Evolutionary conservation across 2,329 filamentous ascomycete genomes (phyloP), one percentile per base, ranked within the genome.

Genomic region (Sporothrix mexicana): DNA sequence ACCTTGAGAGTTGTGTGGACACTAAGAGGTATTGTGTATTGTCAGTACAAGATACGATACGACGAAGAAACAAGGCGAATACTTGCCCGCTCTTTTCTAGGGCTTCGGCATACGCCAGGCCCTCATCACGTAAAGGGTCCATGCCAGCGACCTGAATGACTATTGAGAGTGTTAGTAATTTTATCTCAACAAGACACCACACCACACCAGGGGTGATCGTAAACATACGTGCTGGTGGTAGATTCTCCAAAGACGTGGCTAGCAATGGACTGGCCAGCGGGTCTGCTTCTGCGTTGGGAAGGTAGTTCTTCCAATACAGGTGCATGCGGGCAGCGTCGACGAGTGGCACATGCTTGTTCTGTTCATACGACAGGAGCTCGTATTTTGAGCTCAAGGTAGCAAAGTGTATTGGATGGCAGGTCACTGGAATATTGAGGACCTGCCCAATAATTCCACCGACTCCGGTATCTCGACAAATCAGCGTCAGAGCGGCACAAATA

Each of bases 301-400:
- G 53, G 59, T 77, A 77, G 36, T 74, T 66, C 10, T 75, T 68
- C 76, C 76, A 77, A 57, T 75, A 77, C 53, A 68, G 72, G 17
- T 69, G 43, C 76, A 77, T 76, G 17, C 72, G 72, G 2, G 43
- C 20, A 2, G 73, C 73, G 55, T 77, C 67, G 69, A 77, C 74
- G 7, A 77, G 69, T 23, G 71, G 69, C 30, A 75, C 66, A 8
- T 59, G 49, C 43, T 70, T 66, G 47, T 76, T 76, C 62, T 76
- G 74, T 20, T 70, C 68, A 47, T 73, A 76, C 15, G 73, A 74
- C 6, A 55, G 49, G 23, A 69, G 71, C 68, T 76, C 75, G 59
- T 76, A 73, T 55, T 72, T 36, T 36, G 30, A 36, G 62, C 2
- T 51, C 57, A 36, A 7, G 13, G 7, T 1, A 9, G 73, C 72